Evolutionary conservation across 192 early-diverging fungal genomes (phyloP).

Genomic region (Backusella parvicylindrica): DNA sequence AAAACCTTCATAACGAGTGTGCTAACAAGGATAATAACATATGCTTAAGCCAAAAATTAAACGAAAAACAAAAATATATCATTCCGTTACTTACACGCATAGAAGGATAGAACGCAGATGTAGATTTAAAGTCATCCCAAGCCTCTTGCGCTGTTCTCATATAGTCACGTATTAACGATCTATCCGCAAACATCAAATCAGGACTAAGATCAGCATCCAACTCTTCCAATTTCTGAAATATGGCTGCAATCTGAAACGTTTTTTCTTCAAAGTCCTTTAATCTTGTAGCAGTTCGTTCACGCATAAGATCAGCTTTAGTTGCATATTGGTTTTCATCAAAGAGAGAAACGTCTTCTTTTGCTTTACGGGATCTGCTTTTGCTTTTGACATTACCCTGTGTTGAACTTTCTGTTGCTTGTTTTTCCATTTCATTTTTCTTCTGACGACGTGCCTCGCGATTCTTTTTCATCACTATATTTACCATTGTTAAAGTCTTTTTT

Average conservation of each 20-base stretch:
- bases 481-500: neutral
- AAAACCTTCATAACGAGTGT: constrained; percentile 8
- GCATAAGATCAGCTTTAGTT: neutral
- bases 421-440: neutral
- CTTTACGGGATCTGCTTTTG: neutral
- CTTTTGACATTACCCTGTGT: neutral
- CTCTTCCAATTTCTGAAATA: neutral
- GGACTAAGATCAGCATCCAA: neutral
- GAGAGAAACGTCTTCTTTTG: constrained; percentile 10
- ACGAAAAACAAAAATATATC: neutral
- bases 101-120: constrained; percentile 24
- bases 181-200: neutral
- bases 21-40: neutral
- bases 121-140: constrained; percentile 30
- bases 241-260: neutral
- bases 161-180: constrained; percentile 15
- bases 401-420: neutral
- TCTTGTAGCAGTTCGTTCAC: neutral
- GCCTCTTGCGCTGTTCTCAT: constrained; percentile 17
- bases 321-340: constrained; percentile 17
- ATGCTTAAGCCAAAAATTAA: neutral
- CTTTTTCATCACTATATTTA: constrained; percentile 15
- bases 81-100: constrained; percentile 7
- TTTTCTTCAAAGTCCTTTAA: constrained; percentile 11
- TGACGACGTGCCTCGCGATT: constrained; percentile 7